Evolutionary conservation across 2,329 filamentous ascomycete genomes (phyloP), one percentile per base, ranked within the genome.

Genomic region (Fusarium xylarioides): DNA sequence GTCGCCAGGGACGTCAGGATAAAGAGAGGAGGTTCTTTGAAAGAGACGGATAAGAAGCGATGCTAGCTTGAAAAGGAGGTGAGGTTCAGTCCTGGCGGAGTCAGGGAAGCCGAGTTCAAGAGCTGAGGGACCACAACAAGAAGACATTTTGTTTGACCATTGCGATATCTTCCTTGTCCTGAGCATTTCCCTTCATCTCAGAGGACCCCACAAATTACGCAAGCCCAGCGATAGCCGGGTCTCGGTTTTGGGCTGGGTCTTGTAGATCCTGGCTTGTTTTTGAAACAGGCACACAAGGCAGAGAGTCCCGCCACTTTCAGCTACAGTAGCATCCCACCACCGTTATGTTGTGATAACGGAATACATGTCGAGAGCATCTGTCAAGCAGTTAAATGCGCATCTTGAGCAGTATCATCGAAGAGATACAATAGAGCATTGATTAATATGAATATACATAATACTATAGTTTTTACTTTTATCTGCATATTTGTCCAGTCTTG

Each of bases 341-440:
- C 76, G 77, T 80, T 77, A 79, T 63, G 43, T 74, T 40, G 21
- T 75, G 78, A 70, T 80, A 79, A 70, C 49, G 69, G 64, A 68
- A 71, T 79, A 80, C 79, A 52, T 69, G 16, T 18, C 42, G 42
- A 26, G 49, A 42, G 58, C 34, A 42, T 53, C 21, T 18, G 44
- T 49, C 28, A 14, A 49, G 40, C 21, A 63, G 19, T n/a, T 32
- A n/a, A 59, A 64, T 60, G 50, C 19, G 56, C 38, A 52, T 53
- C 47, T 53, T 54, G 56, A 56, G 23, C 28, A 52, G 26, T n/a
- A 35, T 46, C 42, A 68, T 42, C 21, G 34, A 52, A 42, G 47
- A 37, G 47, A 56, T 49, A 38, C 38, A 57, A 46, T 55, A 55
- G 47, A 68, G 47, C 40, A 68, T 57, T 71, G 35, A 73, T 46